phyloP scores from a whole-genome alignment of 768 basidiomycete species.

The Clitopilus hobsonii region DNA sequence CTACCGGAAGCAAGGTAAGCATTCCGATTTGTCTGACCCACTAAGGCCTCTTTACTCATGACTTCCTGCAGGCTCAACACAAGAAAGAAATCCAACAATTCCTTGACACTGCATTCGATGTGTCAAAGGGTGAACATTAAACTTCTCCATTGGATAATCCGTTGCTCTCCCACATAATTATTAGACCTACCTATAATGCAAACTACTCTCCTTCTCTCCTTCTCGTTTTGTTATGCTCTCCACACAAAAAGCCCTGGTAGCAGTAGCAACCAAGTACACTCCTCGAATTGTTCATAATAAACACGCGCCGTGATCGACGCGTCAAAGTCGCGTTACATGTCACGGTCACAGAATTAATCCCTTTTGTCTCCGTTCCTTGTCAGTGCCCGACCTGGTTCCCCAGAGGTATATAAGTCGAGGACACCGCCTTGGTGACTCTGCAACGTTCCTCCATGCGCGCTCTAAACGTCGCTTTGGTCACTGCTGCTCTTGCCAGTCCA shows the following conservation, averaged over 20 bases:
- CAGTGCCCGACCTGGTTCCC: neutral
- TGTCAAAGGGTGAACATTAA: conserved; percentile 2
- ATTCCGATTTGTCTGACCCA: conserved; percentile 9
- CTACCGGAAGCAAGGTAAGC: conserved; percentile 87
- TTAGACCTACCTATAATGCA: neutral
- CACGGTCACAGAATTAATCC: neutral
- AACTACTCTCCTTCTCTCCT: neutral
- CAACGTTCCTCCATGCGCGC: neutral
- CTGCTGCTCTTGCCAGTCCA: neutral
- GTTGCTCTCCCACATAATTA: neutral
- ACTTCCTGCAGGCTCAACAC: conserved; percentile 56
- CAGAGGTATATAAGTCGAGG: neutral
- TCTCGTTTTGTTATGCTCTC: neutral
- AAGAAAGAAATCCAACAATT: conserved; percentile 88
- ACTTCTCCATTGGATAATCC: neutral
- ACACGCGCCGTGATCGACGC: too few relatives aligned
- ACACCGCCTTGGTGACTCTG: neutral
- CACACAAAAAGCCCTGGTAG: neutral
- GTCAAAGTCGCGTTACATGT: neutral
- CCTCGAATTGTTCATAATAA: neutral
- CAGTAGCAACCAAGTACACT: neutral
- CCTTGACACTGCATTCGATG: conserved; percentile 55
- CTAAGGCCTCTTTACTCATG: conserved; percentile 7
- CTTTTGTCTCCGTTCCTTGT: neutral
- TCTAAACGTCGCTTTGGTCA: neutral